Conservation (phyloP, 805 yeast genomes). For the Yarrowia sp. region DNA sequence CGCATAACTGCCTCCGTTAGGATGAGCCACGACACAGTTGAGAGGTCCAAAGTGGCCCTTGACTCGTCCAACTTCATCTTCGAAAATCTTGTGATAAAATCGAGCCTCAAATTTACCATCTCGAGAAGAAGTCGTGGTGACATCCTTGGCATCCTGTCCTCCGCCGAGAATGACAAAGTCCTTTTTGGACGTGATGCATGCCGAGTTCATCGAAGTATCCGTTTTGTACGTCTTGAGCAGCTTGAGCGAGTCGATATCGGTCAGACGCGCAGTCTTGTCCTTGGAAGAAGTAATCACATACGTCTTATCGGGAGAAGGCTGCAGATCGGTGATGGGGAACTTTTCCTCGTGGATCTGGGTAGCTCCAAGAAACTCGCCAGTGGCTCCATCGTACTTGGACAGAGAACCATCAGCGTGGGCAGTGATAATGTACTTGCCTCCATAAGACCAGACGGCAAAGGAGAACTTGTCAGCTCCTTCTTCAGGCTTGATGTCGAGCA, state of each 20-base stretch:
- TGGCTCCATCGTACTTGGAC: slow-evolving; percentile 71
- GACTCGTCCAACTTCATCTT: slow-evolving; percentile 94
- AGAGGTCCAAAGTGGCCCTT: slow-evolving; percentile 99
- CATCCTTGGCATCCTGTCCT: slow-evolving; percentile 99
- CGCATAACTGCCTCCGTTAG: slow-evolving; percentile 89
- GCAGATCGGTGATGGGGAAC: slow-evolving; percentile 71
- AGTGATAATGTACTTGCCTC: slow-evolving; percentile 69
- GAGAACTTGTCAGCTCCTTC: slow-evolving; percentile 42
- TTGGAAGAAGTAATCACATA: slow-evolving; percentile 91
- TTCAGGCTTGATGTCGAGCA: slow-evolving; percentile 57
- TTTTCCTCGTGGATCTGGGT: slow-evolving; percentile 66
- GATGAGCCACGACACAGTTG: slow-evolving; percentile 89
- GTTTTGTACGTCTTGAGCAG: slow-evolving; percentile 72
- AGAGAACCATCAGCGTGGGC: slow-evolving; percentile 87
- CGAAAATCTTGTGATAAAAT: slow-evolving; percentile 90
- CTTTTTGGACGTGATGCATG: slow-evolving; percentile 89
- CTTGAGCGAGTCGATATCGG: slow-evolving; percentile 69
- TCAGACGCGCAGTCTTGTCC: slow-evolving; percentile 77
- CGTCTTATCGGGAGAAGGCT: slow-evolving; percentile 79
- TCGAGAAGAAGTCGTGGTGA: slow-evolving; percentile 89
- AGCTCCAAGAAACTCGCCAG: slow-evolving; percentile 65
- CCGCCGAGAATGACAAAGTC: slow-evolving; percentile 94
- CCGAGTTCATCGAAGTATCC: slow-evolving; percentile 93
- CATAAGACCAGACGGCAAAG: slow-evolving; percentile 85
- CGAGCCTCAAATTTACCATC: slow-evolving; percentile 98